A percentile compares a stretch with the other conserved stretches of the same genome.
Evolutionary conservation across 148 eudicot species (phyloP).

Genomic region (Dysphania ambrosioides): DNA sequence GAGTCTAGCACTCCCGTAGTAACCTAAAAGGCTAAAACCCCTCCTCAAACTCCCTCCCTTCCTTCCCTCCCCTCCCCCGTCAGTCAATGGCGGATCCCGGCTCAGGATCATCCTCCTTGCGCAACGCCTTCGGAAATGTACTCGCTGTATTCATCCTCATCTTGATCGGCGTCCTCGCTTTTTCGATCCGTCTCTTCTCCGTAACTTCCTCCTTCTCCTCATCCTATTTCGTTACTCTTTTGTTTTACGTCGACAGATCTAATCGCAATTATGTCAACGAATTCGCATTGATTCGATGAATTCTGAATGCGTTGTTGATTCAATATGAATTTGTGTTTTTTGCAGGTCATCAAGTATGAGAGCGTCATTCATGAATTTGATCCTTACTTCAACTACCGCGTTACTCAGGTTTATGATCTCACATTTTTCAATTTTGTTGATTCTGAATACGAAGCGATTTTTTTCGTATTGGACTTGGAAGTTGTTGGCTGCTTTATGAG

Average conservation of each 20-base stretch:
- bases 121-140: conserved; percentile 78
- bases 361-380: conserved; percentile 94
- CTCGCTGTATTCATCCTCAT: conserved; percentile 71
- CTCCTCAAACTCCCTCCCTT: not conserved
- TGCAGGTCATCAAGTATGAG: conserved; percentile 87
- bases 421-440: no score
- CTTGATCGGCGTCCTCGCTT: conserved; percentile 84
- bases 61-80: conserved; percentile 8
- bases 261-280: not conserved
- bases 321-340: not conserved
- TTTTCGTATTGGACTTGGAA: not conserved
- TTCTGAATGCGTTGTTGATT: conserved; percentile 1
- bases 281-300: not conserved
- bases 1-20: not conserved
- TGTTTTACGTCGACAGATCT: no score
- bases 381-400: conserved; percentile 91
- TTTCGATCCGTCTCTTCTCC: conserved; percentile 94
- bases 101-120: conserved; percentile 48
- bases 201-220: conserved; percentile 31
- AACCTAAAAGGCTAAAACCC: no score
- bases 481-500: not conserved
- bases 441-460: no score
- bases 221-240: not conserved
- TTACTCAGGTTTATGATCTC: conserved; percentile 62
- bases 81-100: conserved; percentile 76